Evolutionary conservation across 148 eudicot species (phyloP), one percentile per base, ranked within the genome.

Genomic region (Diospyros kaki): DNA sequence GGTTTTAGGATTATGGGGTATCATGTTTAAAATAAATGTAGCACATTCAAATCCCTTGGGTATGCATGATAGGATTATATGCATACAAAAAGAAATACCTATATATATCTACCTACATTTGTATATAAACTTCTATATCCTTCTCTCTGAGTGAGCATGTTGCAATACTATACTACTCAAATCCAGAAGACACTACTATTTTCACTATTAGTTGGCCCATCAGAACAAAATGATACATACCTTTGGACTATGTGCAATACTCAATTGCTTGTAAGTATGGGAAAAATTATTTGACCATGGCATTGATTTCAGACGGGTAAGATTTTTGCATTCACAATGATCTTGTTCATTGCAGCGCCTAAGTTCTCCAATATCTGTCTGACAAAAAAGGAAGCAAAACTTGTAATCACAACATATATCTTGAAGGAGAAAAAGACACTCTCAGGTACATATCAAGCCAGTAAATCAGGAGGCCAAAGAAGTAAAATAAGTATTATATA

Each of bases 221-320:
- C 72, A 18, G 15, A 43, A 28, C 40, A 71, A 63, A 52, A 42
- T 3, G 45, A 11, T 44, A 7, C 6, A 72, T 89, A 92, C 98
- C 97, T 94, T 84, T 3, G 98, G 98, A 77, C 84, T 83, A 56
- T 82, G 80, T 54, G 89, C 84, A 76, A 94, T 78, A 74, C 80
- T 82, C 61, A 90, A 83, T 73, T 92, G 94, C 83, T 94, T 92
- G 80, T 81, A 84, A 71, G 91, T 85, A 78, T 67, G 87, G 9
- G 92, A 94, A 85, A 81, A 89, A 56, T 81, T 80, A 78, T 92
- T 89, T 78, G 94, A 90, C 97, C 98, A 92, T 43, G 90, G 89
- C 55, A 92, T 66, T 66, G 84, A 69, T 73, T 77, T 76, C 66
- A 94, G 92, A 66, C 79, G 78, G 46, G 93, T 54, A 18, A 92